These are phyloP conservation scores for Gaeumannomyces tritici DNA, from an alignment of 2,329 filamentous ascomycete species.

Conservation along the genomic window DNA sequence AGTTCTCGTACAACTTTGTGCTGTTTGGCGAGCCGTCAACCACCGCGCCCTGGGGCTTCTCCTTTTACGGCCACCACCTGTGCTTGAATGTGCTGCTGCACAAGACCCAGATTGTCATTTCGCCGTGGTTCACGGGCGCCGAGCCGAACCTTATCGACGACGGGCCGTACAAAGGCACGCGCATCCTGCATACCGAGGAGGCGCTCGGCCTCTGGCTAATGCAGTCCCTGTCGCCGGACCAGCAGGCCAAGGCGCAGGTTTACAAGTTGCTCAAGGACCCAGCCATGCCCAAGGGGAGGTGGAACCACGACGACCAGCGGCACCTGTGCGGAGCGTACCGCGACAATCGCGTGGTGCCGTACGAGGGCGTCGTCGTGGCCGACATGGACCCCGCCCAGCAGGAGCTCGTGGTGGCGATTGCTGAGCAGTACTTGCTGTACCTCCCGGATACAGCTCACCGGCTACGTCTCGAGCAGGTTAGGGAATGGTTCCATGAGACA, in stretches of 20 bases:
- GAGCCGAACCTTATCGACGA: conserved; percentile 68
- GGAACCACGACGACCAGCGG: conserved; percentile 74
- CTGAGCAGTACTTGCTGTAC: conserved; percentile 59
- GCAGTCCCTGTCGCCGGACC: conserved; percentile 43
- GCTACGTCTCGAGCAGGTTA: conserved; percentile 44
- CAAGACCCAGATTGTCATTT: conserved; percentile 54
- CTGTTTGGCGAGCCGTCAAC: conserved; percentile 56
- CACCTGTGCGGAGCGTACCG: conserved; percentile 70
- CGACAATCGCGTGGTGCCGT: conserved; percentile 69
- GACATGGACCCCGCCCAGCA: conserved; percentile 39
- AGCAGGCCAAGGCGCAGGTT: conserved; percentile 41
- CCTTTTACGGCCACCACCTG: conserved; percentile 71
- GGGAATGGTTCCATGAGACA: conserved; percentile 54
- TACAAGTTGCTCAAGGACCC: conserved; percentile 54
- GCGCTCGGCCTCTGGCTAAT: conserved; percentile 57
- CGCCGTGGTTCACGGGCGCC: conserved; percentile 70
- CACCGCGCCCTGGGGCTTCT: conserved; percentile 57
- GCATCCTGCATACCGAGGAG: conserved; percentile 58
- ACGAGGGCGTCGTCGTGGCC: conserved; percentile 54
- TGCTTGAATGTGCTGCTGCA: conserved; percentile 64
- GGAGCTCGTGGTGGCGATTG: conserved; percentile 44
- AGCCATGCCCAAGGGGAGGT: conserved; percentile 56
- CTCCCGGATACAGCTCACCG: conserved; percentile 47
- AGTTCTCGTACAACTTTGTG: conserved; percentile 67
- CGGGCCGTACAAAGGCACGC: conserved; percentile 52